Conservation (phyloP, 208 protist species). For the Trypanosoma mega region DNA sequence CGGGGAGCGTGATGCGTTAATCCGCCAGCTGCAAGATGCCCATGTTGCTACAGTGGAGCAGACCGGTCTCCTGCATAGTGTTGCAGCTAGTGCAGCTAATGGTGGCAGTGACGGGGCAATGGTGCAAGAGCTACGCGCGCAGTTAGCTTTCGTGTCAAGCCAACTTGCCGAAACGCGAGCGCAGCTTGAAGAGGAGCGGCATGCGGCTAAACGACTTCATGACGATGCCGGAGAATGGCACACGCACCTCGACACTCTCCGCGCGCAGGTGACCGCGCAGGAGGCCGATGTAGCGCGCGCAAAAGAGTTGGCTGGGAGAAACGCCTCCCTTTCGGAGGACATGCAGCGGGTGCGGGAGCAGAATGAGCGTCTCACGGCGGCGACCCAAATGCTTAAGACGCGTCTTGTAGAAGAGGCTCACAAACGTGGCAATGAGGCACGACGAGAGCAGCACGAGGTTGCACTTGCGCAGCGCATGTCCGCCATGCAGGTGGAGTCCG, state of each 20-base stretch:
- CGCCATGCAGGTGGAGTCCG: slow-evolving; percentile 73
- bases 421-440: slow-evolving; percentile 41
- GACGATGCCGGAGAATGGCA: slow-evolving; percentile 64
- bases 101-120: slow-evolving; percentile 30
- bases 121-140: slow-evolving; percentile 63
- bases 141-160: slow-evolving; percentile 49
- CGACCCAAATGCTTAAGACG: slow-evolving; percentile 74
- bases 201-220: slow-evolving; percentile 39
- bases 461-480: slow-evolving; percentile 82
- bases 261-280: slow-evolving; percentile 51
- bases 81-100: slow-evolving; percentile 10
- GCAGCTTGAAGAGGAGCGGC: slow-evolving; percentile 58
- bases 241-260: slow-evolving; percentile 49
- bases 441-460: slow-evolving; percentile 71
- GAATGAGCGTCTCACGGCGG: slow-evolving; percentile 78
- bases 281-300: slow-evolving; percentile 59
- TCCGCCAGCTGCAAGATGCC: slow-evolving; percentile 47
- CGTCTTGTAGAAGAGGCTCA: slow-evolving; percentile 69
- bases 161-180: slow-evolving; percentile 49
- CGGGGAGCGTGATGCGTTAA: slow-evolving; percentile 30
- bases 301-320: slow-evolving; percentile 53
- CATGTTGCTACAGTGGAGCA: slow-evolving; percentile 53
- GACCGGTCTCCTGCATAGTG: slow-evolving; percentile 44
- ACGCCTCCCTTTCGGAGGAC: slow-evolving; percentile 58
- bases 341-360: slow-evolving; percentile 70